A percentile compares a stretch with the other conserved stretches of the same genome.
phyloP scores from a whole-genome alignment of 139 green algal genomes.

The Ettlia oleoabundans region DNA sequence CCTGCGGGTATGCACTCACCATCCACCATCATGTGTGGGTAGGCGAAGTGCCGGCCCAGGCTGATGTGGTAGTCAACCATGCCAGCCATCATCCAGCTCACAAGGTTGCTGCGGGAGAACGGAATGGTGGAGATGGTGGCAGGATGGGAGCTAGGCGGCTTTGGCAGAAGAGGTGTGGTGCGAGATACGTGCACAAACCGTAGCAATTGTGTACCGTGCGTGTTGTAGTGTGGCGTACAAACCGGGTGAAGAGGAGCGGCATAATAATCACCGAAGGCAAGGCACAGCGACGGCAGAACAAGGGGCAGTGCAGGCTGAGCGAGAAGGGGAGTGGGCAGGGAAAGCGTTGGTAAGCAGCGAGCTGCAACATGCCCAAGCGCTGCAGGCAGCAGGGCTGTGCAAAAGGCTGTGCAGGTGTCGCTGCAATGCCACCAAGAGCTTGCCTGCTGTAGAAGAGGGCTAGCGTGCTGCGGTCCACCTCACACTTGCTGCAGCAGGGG shows the following conservation, averaged over 20 bases:
- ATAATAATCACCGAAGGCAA: too few species aligned
- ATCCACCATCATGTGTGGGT: conserved; percentile 46
- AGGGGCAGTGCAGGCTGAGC: too few species aligned
- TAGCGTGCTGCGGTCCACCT: conserved; percentile 44
- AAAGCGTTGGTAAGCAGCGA: too few species aligned
- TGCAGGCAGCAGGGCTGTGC: too few species aligned
- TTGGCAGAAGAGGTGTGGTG: not conserved
- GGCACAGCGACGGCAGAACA: too few species aligned
- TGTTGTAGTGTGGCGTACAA: too few species aligned
- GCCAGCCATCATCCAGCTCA: conserved; percentile 34
- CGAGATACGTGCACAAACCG: too few species aligned
- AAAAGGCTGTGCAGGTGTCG: too few species aligned
- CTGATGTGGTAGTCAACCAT: conserved; percentile 44
- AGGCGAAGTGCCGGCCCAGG: conserved; percentile 40
- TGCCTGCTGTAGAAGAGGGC: conserved; percentile 34
- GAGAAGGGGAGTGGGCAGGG: too few species aligned
- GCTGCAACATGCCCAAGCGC: not conserved
- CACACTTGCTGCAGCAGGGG: conserved; percentile 42
- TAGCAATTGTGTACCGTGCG: too few species aligned
- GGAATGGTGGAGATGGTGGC: not conserved
- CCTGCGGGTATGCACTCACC: not conserved
- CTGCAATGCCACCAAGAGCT: too few species aligned
- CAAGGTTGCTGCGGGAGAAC: conserved; percentile 34
- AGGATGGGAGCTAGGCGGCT: not conserved
- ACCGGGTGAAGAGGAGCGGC: too few species aligned